Evolutionary conservation across 1,139 yeast species (phyloP), one percentile per base, ranked within the genome.

Genomic region (Kurtzmaniella quercitrusa): DNA sequence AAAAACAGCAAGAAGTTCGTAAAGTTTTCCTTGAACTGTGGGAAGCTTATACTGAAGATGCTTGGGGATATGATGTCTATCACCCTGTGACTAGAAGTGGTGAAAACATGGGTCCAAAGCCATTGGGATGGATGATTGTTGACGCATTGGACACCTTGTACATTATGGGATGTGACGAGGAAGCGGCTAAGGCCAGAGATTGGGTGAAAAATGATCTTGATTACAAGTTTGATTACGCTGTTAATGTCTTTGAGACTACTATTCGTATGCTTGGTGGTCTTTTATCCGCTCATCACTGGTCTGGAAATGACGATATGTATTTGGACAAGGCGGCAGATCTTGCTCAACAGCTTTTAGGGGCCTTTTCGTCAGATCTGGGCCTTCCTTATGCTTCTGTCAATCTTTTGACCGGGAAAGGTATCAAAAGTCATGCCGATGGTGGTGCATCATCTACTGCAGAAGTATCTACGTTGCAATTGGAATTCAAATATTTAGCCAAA

Each of bases 61-160:
- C 88, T 0, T 89, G 95, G 94, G 97, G 97, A 2, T 56, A 53
- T 42, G 70, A 65, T 49, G 62, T 54, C 1, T 65, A 55, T 42
- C 66, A 63, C 48, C 77, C 97, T 0, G 58, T 85, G 16, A 60
- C 74, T 12, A 76, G 80, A 43, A 60, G 55, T 1, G 89, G 88
- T n/a, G 69, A 75, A 46, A 86, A 88, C 56, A 85, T 88, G 89
- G 91, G 88, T 1, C 82, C 82, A 6, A 63, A 74, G 45, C 97
- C 98, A 1, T 65, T 91, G 52, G 98, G 98, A 2, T 91, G 97
- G 97, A 87, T 91, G 61, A 84, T 91, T 54, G 95, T 91, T 6
- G 98, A 91, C 60, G 75, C 95, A 1, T 63, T 93, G 43, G 98
- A 93, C 56, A 87, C 97, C 0, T 65, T 91, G 70, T 74, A 81